A percentile compares a stretch with the other conserved stretches of the same genome.
phyloP scores from a whole-genome alignment of 176 grass and related monocot genomes.

The Oryza glaberrima region DNA sequence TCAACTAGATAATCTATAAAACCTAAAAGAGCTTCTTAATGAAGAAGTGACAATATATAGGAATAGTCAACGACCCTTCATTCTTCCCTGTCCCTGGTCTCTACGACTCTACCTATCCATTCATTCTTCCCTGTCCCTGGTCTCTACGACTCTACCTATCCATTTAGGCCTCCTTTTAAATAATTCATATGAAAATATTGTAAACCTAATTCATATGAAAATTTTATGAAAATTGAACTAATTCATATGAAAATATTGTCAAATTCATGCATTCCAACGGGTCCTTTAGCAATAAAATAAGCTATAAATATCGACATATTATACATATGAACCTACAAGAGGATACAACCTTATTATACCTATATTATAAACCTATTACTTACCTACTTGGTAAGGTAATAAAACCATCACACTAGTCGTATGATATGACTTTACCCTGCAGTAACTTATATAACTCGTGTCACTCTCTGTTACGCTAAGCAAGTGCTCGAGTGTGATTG shows the following conservation, averaged over 20 bases:
- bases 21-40: neutral
- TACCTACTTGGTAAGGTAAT: neutral
- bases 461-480: neutral
- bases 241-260: no score
- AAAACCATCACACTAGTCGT: neutral
- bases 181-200: no score
- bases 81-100: neutral
- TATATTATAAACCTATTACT: neutral
- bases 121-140: neutral
- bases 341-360: no score
- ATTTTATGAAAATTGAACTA: no score
- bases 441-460: no score
- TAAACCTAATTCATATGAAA: no score
- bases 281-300: neutral
- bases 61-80: neutral
- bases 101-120: no score
- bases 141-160: no score
- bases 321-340: neutral
- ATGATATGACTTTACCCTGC: neutral
- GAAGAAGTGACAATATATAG: conserved; percentile 1
- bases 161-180: no score
- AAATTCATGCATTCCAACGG: neutral
- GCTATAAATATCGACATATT: neutral
- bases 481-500: no score
- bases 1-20: neutral